Evolutionary conservation across 345 rosid species (phyloP).

Genomic region (Crucihimalaya himalaica): DNA sequence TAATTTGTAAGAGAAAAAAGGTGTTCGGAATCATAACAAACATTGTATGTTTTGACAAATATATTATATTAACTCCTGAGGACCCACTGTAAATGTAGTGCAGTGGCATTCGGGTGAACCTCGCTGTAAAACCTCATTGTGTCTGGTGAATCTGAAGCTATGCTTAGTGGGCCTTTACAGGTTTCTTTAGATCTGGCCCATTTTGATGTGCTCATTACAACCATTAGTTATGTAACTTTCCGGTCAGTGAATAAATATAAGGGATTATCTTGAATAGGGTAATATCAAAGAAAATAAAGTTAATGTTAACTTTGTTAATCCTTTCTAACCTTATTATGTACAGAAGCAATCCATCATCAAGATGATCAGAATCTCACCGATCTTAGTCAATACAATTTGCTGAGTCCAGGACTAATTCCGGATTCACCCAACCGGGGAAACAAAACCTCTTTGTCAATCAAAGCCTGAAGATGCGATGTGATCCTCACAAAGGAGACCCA

Average conservation of each 20-base stretch:
- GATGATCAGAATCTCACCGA: not conserved
- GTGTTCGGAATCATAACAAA: not conserved
- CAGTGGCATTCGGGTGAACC: not conserved
- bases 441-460: constrained; percentile 75
- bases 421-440: constrained; percentile 66
- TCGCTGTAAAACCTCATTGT: not conserved
- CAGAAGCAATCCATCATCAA: constrained; percentile 2
- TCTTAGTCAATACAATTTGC: constrained; percentile 50
- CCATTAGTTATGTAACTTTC: not conserved
- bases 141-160: not conserved
- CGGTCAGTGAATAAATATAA: not conserved
- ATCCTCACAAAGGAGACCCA: constrained; percentile 66
- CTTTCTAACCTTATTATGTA: constrained; percentile 13
- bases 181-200: not conserved
- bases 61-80: not conserved
- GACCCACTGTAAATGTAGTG: not conserved
- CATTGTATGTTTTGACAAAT: not conserved
- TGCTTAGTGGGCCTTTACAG: not conserved
- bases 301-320: constrained; percentile 1
- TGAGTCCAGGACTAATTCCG: constrained; percentile 38
- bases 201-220: not conserved
- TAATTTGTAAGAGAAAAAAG: not conserved
- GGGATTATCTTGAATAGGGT: not conserved
- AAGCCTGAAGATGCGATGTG: constrained; percentile 59
- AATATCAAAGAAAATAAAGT: not conserved